These are phyloP conservation scores for Starmerella roubikii DNA, from an alignment of 805 yeast species.

Conservation along the genomic window DNA sequence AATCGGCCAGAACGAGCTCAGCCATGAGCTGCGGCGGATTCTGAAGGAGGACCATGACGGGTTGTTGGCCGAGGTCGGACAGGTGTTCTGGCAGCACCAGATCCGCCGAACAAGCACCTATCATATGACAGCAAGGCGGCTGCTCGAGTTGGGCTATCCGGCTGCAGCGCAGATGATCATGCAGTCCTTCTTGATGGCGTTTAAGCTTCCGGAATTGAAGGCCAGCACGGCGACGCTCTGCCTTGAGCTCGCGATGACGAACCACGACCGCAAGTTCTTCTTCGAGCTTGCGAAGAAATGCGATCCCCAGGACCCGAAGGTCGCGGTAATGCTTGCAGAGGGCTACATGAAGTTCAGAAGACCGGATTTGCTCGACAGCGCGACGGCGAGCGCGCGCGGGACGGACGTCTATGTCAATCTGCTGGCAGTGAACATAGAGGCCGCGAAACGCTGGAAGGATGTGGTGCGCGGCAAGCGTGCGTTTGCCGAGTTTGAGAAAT, in stretches of 20 bases:
- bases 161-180: slow-evolving; percentile 21
- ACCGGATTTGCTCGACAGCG: slow-evolving; percentile 1
- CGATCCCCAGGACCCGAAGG: background rate
- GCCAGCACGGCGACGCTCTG: slow-evolving; percentile 5
- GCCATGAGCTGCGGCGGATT: slow-evolving; percentile 1
- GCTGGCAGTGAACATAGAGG: slow-evolving; percentile 17
- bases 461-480: slow-evolving; percentile 16
- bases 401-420: slow-evolving; percentile 4
- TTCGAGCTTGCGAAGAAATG: slow-evolving; percentile 4
- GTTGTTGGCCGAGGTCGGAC: slow-evolving; percentile 14
- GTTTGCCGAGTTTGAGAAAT: slow-evolving; percentile 8
- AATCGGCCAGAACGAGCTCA: slow-evolving; percentile 4
- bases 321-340: slow-evolving; percentile 6
- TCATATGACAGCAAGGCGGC: slow-evolving; percentile 18
- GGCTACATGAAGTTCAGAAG: slow-evolving; percentile 13
- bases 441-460: slow-evolving; percentile 18
- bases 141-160: slow-evolving; percentile 15
- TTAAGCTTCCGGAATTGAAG: background rate
- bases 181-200: slow-evolving; percentile 21
- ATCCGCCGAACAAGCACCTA: slow-evolving; percentile 20
- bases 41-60: background rate
- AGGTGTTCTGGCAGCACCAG: slow-evolving; percentile 17
- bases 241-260: slow-evolving; percentile 10
- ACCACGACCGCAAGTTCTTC: slow-evolving; percentile 8
- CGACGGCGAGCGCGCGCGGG: background rate